Conservation (phyloP, 306 rosid species). For the Cucurbita maxima region DNA sequence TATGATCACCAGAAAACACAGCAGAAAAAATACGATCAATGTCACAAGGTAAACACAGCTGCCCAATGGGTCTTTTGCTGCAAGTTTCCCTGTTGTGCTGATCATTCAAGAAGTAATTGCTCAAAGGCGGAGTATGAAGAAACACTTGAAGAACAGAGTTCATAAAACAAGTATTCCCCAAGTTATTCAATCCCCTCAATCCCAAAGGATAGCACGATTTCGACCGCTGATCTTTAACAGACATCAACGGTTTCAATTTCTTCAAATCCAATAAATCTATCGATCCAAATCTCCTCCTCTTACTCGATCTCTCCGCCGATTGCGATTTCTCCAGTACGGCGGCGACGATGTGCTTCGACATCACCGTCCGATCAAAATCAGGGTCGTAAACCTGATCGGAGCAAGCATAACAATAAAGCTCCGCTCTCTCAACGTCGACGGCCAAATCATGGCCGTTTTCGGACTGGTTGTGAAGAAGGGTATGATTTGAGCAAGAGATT, state of each 20-base stretch:
- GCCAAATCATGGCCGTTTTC: constrained; percentile 47
- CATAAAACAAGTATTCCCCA: constrained; percentile 84
- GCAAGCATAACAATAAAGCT: constrained; percentile 66
- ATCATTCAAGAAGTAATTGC: constrained; percentile 57
- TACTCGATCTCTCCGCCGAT: constrained; percentile 57
- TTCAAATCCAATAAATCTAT: constrained; percentile 25
- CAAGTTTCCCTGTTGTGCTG: constrained; percentile 49
- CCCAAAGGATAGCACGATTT: constrained; percentile 75
- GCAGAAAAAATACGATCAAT: constrained; percentile 23
- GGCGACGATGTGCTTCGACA: constrained; percentile 47
- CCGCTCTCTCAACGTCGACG: constrained; percentile 74
- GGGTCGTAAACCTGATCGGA: constrained; percentile 81
- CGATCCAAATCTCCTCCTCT: constrained; percentile 53
- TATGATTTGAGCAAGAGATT: constrained; percentile 49
- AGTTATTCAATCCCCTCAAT: constrained; percentile 78
- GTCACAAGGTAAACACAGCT: constrained; percentile 26
- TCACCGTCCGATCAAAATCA: constrained; percentile 64
- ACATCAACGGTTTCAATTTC: constrained; percentile 21
- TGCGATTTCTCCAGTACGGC: constrained; percentile 4
- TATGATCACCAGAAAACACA: constrained; percentile 21
- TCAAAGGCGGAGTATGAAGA: constrained; percentile 57
- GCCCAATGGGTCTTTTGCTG: constrained; percentile 29
- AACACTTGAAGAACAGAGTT: constrained; percentile 85
- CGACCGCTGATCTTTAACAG: constrained; percentile 35
- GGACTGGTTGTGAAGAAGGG: constrained; percentile 30